These are phyloP conservation scores for Rhodotorula sp. DNA, from an alignment of 1,284 basidiomycete species.

Conservation along the genomic window DNA sequence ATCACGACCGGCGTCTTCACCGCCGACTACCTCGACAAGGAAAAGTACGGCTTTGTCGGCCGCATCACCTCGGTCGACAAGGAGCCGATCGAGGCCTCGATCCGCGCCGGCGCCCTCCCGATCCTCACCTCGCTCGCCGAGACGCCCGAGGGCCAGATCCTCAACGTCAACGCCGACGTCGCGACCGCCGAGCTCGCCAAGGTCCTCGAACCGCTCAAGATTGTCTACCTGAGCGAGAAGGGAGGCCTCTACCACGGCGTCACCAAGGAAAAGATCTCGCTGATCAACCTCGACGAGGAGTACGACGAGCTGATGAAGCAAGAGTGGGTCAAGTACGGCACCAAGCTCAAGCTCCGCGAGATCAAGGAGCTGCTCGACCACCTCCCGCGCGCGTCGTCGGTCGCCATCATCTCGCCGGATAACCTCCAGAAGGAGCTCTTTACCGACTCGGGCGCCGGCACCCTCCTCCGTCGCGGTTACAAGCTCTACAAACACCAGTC, in stretches of 20 bases:
- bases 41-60: constrained; percentile 91
- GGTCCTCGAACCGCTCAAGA: constrained; percentile 97
- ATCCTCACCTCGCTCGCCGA: constrained; percentile 91
- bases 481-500: constrained; percentile 88
- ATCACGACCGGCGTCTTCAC: constrained; percentile 95
- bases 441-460: constrained; percentile 96
- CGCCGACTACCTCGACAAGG: constrained; percentile 87
- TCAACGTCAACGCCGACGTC: constrained; percentile 96
- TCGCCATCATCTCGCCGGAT: constrained; percentile 93
- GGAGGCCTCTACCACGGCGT: constrained; percentile 97
- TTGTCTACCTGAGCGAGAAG: constrained; percentile 98
- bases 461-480: constrained; percentile 94
- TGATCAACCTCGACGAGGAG: constrained; percentile 98
- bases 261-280: constrained; percentile 87
- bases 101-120: constrained; percentile 86
- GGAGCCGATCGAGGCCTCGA: constrained; percentile 88
- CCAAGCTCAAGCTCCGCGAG: constrained; percentile 98
- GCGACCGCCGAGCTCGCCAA: constrained; percentile 93
- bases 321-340: constrained; percentile 99
- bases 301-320: constrained; percentile 96
- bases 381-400: constrained; percentile 94
- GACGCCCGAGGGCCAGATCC: constrained; percentile 84
- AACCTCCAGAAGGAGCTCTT: constrained; percentile 97
- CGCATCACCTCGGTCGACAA: constrained; percentile 91
- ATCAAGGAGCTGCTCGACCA: constrained; percentile 99